These are phyloP conservation scores for Termitomyces sp. DNA, from an alignment of 768 basidiomycete species.

Conservation along the genomic window DNA sequence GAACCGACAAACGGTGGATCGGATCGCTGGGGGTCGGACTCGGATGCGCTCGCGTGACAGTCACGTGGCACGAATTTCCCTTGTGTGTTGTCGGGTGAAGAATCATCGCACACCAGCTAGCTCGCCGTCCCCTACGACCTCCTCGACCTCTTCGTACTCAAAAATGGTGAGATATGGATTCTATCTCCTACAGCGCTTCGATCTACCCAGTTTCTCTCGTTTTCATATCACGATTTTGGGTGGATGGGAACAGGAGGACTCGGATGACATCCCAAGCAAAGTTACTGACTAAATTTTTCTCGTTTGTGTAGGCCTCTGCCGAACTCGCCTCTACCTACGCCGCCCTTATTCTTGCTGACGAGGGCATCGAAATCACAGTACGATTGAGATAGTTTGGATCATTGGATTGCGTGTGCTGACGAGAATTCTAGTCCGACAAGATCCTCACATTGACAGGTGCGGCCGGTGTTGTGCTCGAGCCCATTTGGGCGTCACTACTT, in stretches of 20 bases:
- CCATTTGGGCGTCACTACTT: slow-evolving; percentile 97
- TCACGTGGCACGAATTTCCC: slow-evolving; percentile 9
- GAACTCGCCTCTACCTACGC: slow-evolving; percentile 97
- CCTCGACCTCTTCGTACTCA: slow-evolving; percentile 7
- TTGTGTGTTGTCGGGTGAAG: not conserved
- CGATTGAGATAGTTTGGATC: slow-evolving; percentile 28
- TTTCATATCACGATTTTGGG: not conserved
- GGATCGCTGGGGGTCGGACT: too few species aligned
- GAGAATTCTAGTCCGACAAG: slow-evolving; percentile 76
- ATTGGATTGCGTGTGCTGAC: not conserved
- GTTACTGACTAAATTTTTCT: slow-evolving; percentile 2
- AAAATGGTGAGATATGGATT: slow-evolving; percentile 18
- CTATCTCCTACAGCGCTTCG: not conserved
- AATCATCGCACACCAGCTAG: slow-evolving; percentile 7
- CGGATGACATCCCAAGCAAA: slow-evolving; percentile 11
- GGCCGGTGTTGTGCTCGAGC: slow-evolving; percentile 83
- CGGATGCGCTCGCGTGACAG: slow-evolving; percentile 9
- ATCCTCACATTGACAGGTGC: slow-evolving; percentile 81
- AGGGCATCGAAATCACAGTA: slow-evolving; percentile 95
- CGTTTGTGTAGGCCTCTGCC: slow-evolving; percentile 34
- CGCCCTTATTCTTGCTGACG: slow-evolving; percentile 97
- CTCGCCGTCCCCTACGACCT: slow-evolving; percentile 13
- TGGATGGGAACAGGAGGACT: slow-evolving; percentile 14
- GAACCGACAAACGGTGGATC: too few species aligned
- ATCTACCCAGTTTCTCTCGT: slow-evolving; percentile 1